These are phyloP conservation scores for Anacardium occidentale DNA, from an alignment of 345 rosid genomes.

Conservation along the genomic window DNA sequence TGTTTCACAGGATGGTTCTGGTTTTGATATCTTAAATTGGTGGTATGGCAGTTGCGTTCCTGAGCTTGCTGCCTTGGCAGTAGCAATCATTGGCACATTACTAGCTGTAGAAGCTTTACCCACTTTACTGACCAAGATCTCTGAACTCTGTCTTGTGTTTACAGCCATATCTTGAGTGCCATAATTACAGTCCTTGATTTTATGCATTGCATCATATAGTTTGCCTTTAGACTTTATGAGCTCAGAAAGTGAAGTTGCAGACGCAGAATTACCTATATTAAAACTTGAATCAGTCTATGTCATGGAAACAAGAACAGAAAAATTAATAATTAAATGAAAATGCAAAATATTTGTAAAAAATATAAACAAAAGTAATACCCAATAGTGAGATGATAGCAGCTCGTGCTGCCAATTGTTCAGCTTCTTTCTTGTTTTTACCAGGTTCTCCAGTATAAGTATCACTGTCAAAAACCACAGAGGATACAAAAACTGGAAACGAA, in stretches of 20 bases:
- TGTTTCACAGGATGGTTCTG: conserved; percentile 8
- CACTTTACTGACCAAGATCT: background rate
- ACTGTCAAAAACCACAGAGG: conserved; percentile 35
- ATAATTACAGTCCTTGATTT: conserved; percentile 19
- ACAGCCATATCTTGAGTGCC: background rate
- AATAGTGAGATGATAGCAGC: conserved; percentile 36
- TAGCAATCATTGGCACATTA: conserved; percentile 4
- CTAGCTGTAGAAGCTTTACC: background rate
- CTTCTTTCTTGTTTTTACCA: conserved; percentile 47
- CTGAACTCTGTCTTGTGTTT: background rate
- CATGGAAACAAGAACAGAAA: background rate
- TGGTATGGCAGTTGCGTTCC: conserved; percentile 9
- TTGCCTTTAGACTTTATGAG: conserved; percentile 39
- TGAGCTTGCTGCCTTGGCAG: background rate
- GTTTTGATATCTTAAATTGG: conserved; percentile 17
- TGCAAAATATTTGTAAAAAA: background rate
- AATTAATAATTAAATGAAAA: background rate
- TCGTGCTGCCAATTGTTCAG: conserved; percentile 54
- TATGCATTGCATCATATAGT: conserved; percentile 26
- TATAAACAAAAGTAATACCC: conserved; percentile 20
- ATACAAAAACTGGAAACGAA: conserved; percentile 29
- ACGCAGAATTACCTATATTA: conserved; percentile 26
- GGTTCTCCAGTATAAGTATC: conserved; percentile 28
- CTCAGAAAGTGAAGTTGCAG: conserved; percentile 23
- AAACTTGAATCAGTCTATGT: conserved; percentile 2